phyloP scores from a whole-genome alignment of 2,329 filamentous ascomycete species.

The Penicillium sp. region DNA sequence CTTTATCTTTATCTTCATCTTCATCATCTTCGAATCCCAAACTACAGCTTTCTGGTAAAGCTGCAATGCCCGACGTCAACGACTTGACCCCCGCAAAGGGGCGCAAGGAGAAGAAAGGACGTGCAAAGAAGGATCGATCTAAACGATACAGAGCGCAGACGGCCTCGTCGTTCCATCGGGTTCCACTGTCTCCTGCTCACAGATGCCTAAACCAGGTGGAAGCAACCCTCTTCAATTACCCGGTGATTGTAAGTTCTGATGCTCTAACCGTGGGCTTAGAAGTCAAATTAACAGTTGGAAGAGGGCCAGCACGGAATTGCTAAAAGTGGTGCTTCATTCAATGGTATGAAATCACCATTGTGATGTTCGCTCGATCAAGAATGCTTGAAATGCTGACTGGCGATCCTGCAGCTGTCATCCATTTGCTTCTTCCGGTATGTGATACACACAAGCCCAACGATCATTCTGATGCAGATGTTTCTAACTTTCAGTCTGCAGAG shows the following conservation, averaged over 20 bases:
- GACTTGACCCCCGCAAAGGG: neutral
- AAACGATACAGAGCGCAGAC: neutral
- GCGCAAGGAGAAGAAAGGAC: neutral
- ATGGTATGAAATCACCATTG: constrained; percentile 37
- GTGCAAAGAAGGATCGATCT: neutral
- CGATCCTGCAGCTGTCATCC: neutral
- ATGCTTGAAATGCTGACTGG: neutral
- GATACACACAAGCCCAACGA: neutral
- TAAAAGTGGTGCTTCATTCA: constrained; percentile 52
- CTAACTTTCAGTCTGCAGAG: constrained; percentile 1
- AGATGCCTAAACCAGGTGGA: neutral
- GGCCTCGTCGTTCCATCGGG: neutral
- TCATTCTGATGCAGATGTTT: neutral
- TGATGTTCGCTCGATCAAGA: neutral
- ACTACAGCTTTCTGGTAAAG: neutral
- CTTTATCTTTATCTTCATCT: neutral
- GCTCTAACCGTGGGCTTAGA: neutral
- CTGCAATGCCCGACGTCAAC: neutral
- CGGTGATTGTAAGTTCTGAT: neutral
- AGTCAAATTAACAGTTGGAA: constrained; percentile 16
- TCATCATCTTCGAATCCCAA: neutral
- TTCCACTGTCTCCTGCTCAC: neutral
- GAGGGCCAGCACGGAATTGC: constrained; percentile 50
- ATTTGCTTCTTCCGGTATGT: constrained; percentile 35
- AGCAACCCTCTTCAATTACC: neutral